phyloP scores from a whole-genome alignment of 805 yeast genomes.

The Ogataea ramenticola region DNA sequence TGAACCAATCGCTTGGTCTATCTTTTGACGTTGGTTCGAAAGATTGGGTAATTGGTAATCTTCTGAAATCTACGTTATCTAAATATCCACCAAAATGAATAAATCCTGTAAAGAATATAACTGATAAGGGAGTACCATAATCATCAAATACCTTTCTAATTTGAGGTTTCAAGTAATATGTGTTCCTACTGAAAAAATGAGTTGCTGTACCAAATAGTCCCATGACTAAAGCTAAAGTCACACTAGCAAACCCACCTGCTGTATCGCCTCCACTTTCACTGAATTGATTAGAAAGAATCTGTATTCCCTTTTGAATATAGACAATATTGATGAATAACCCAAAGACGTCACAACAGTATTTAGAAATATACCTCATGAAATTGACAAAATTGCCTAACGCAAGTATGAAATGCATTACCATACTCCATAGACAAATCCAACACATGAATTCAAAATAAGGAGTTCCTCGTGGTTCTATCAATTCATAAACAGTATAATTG shows the following conservation, averaged over 20 bases:
- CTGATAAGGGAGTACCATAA: slow-evolving; percentile 77
- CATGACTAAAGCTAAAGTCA: slow-evolving; percentile 70
- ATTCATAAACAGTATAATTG: slow-evolving; percentile 80
- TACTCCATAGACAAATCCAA: slow-evolving; percentile 91
- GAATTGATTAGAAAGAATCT: slow-evolving; percentile 71
- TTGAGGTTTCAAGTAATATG: slow-evolving; percentile 53
- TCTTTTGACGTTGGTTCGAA: slow-evolving; percentile 62
- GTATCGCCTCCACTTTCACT: slow-evolving; percentile 15
- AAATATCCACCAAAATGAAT: slow-evolving; percentile 85
- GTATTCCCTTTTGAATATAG: slow-evolving; percentile 86
- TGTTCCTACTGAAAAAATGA: slow-evolving; percentile 47
- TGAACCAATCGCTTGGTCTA: slow-evolving; percentile 65
- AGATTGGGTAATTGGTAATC: slow-evolving; percentile 62
- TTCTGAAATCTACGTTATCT: slow-evolving; percentile 45
- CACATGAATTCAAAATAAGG: slow-evolving; percentile 86
- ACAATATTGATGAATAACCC: slow-evolving; percentile 87
- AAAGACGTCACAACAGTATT: slow-evolving; percentile 86
- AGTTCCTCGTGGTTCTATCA: slow-evolving; percentile 46
- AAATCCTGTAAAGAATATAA: slow-evolving; percentile 87
- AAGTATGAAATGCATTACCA: slow-evolving; percentile 68
- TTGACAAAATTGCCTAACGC: slow-evolving; percentile 65
- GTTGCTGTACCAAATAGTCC: slow-evolving; percentile 65
- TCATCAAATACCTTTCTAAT: slow-evolving; percentile 71
- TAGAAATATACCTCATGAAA: slow-evolving; percentile 62
- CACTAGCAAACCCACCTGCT: slow-evolving; percentile 60